A percentile compares a stretch with the other conserved stretches of the same genome.
phyloP scores from a whole-genome alignment of 75 land plant species.

The Gnetum montanum region DNA sequence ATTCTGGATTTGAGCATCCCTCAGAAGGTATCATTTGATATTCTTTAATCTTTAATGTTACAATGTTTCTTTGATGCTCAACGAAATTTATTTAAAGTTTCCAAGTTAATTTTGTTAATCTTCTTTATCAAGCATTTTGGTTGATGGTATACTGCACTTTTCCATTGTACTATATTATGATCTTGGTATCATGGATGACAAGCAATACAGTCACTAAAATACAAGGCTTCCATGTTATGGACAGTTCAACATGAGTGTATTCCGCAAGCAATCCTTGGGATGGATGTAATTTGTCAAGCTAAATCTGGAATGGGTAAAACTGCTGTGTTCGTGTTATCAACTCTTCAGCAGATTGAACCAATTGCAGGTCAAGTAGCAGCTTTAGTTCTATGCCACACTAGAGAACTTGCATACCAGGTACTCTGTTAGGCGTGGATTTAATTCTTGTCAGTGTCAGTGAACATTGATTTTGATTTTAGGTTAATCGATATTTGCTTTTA shows the following conservation, averaged over 20 bases:
- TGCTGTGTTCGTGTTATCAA: conserved; percentile 95
- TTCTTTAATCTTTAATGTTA: too few species aligned
- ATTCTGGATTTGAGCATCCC: conserved; percentile 98
- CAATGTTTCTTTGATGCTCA: too few species aligned
- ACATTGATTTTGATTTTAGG: neutral
- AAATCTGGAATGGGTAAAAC: conserved; percentile 99
- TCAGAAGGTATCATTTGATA: conserved; percentile 88
- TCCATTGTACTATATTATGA: too few species aligned
- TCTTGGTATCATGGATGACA: too few species aligned
- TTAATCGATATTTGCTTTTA: neutral
- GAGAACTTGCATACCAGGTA: conserved; percentile 97
- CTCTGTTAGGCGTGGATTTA: neutral
- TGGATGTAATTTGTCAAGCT: conserved; percentile 99
- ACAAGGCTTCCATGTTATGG: too few species aligned
- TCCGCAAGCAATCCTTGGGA: conserved; percentile 96
- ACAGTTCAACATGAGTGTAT: conserved; percentile 99
- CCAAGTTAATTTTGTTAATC: too few species aligned
- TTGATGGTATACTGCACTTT: too few species aligned
- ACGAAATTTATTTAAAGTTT: too few species aligned
- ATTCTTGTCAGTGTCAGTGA: neutral
- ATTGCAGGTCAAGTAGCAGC: conserved; percentile 73
- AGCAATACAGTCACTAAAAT: too few species aligned
- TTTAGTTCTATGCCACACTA: conserved; percentile 88
- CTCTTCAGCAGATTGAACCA: conserved; percentile 84
- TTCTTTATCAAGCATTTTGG: too few species aligned